Evolutionary conservation across 306 rosid genomes (phyloP).

Genomic region (Parietaria judaica): DNA sequence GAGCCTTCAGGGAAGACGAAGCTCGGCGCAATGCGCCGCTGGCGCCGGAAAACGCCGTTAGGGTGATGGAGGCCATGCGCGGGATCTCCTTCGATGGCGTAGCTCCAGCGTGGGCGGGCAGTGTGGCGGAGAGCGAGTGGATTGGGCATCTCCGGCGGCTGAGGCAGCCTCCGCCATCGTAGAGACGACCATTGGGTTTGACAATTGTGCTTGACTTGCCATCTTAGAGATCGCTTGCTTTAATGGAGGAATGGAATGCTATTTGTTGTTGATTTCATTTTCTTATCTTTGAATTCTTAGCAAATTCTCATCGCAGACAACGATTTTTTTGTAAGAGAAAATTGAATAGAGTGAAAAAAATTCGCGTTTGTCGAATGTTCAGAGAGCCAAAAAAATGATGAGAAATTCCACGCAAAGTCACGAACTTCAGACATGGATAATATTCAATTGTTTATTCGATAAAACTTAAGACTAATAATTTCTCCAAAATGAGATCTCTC

Average conservation of each 20-base stretch:
- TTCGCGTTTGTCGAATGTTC: no score
- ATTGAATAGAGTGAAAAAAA: no score
- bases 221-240: background rate
- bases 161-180: conserved; percentile 30
- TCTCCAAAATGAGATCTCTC: no score
- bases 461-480: no score
- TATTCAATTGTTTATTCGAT: no score
- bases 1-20: conserved; percentile 73
- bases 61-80: conserved; percentile 88
- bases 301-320: background rate
- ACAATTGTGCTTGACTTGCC: background rate
- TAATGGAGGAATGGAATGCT: background rate
- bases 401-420: no score
- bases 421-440: no score
- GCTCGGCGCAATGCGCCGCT: conserved; percentile 59
- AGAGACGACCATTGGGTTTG: background rate
- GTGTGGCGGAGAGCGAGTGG: conserved; percentile 61
- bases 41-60: conserved; percentile 59
- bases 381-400: no score
- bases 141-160: conserved; percentile 55
- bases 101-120: conserved; percentile 60
- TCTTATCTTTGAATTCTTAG: background rate
- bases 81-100: conserved; percentile 58
- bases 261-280: background rate
- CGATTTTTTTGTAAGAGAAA: background rate